Percentiles rank a stretch among this genome's conserved stretches.
Evolutionary conservation across 106 monocot species (phyloP).

Genomic region (Cymbidium sinense): DNA sequence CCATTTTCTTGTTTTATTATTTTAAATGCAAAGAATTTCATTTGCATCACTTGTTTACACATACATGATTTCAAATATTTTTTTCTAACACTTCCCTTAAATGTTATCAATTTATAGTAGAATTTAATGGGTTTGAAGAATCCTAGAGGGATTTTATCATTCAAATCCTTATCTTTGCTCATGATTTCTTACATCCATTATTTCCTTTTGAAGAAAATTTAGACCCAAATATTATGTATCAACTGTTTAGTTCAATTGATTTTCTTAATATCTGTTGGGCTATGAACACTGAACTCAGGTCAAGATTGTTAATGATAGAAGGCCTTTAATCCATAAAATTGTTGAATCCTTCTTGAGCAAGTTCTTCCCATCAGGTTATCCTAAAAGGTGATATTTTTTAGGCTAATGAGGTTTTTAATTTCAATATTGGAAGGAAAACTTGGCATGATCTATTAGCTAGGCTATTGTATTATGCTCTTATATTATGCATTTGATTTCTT

Average conservation of each 20-base stretch:
- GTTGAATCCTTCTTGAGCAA: constrained; percentile 86
- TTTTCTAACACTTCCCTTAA: not conserved
- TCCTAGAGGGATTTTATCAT: constrained; percentile 1
- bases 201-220: not conserved
- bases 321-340: constrained; percentile 50
- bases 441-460: not conserved
- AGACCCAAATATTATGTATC: not conserved
- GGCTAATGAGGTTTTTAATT: too few species aligned
- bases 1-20: not conserved
- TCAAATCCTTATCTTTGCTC: not conserved
- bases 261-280: not conserved
- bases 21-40: not conserved
- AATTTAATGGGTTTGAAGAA: constrained; percentile 11
- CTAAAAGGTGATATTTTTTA: constrained; percentile 52
- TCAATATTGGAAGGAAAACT: not conserved
- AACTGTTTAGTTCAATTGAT: not conserved
- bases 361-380: constrained; percentile 94
- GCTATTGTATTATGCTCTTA: not conserved
- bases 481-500: constrained; percentile 11
- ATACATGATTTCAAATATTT: not conserved
- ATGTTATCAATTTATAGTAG: not conserved
- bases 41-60: not conserved
- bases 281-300: constrained; percentile 32
- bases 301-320: constrained; percentile 54
- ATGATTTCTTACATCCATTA: not conserved